Evolutionary conservation across 371 early-diverging fungal genomes (phyloP), one percentile per base, ranked within the genome.

Genomic region (Saksenaea oblongispora): DNA sequence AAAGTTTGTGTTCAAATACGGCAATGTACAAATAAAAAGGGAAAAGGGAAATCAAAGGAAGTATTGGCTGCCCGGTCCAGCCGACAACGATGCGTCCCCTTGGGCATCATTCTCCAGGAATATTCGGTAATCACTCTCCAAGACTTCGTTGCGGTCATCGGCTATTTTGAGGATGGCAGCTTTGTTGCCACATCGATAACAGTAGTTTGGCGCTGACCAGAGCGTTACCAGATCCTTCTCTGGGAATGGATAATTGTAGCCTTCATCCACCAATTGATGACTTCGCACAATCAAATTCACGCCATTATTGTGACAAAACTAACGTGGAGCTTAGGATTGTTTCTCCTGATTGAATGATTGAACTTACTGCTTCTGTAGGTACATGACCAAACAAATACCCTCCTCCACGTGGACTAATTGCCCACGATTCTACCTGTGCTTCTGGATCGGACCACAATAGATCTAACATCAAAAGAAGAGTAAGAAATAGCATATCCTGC

Each of bases 161-260:
- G 74, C 73, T 26, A 99, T 89, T 70, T 98, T 95, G 54, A 99
- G 79, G 64, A 99, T 95, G 22, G 95, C 90, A 15, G 99, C 99
- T 42, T 98, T 94, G 79, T 99, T 99, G 13, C 97, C 99, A 71
- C 99, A 99, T 56, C 99, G 90, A 76, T 99, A 99, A 82, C 99
- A 99, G 78, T 99, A 99, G 80, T 97, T 99, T 22, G 99, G 99
- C 34, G 99, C 99, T 17, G 96, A 96, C 96, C 99, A 99, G 53
- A 99, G 93, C 4, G 99, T 99, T n/a, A 99, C 99, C 65, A 99
- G 85, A 60, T 93, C 91, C 63, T 94, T 90, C 61, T 96, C 95
- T 17, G 93, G 91, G 79, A 98, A 98, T 87, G 95, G 96, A 78
- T 94, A 97, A 72, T 97, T 96, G 87, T 92, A 99, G 4, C 95